These are phyloP conservation scores for Pugionium dolabratum DNA, from an alignment of 345 rosid species.

Conservation along the genomic window DNA sequence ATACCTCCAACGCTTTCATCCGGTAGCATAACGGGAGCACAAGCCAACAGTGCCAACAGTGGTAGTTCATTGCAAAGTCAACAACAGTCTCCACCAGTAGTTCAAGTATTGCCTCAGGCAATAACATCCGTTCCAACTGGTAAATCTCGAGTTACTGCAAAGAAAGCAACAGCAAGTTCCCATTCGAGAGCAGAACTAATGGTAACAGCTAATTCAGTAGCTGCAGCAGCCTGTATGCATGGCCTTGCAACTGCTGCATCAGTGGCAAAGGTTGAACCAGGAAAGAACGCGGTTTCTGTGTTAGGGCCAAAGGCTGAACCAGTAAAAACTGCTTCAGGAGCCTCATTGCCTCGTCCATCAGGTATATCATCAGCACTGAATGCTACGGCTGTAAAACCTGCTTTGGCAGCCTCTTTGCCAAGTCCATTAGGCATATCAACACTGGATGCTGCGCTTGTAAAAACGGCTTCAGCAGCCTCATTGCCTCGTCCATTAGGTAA, in stretches of 20 bases:
- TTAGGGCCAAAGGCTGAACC: constrained; percentile 31
- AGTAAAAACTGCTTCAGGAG: background rate
- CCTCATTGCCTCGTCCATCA: constrained; percentile 23
- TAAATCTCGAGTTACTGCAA: constrained; percentile 50
- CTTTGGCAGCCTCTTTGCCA: constrained; percentile 47
- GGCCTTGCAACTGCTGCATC: constrained; percentile 18
- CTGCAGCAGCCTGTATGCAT: constrained; percentile 73
- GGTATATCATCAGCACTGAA: constrained; percentile 17
- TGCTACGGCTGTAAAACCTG: constrained; percentile 17
- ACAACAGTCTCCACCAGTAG: constrained; percentile 47
- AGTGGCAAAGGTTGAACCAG: constrained; percentile 39
- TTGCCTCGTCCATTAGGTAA: constrained; percentile 41
- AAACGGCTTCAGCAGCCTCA: constrained; percentile 42
- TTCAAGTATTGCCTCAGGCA: constrained; percentile 39
- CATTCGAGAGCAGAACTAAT: constrained; percentile 49
- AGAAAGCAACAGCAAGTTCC: constrained; percentile 44
- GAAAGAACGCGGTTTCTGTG: constrained; percentile 20
- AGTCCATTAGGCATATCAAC: constrained; percentile 35
- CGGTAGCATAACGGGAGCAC: constrained; percentile 45
- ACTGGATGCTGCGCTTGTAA: constrained; percentile 18
- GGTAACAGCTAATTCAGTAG: constrained; percentile 75
- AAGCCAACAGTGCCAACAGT: constrained; percentile 31
- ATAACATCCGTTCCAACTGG: constrained; percentile 40
- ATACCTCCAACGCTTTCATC: constrained; percentile 41
- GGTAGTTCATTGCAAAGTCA: constrained; percentile 43